Conservation (phyloP, 106 monocot species). For the Acanthochlamys bracteata region DNA sequence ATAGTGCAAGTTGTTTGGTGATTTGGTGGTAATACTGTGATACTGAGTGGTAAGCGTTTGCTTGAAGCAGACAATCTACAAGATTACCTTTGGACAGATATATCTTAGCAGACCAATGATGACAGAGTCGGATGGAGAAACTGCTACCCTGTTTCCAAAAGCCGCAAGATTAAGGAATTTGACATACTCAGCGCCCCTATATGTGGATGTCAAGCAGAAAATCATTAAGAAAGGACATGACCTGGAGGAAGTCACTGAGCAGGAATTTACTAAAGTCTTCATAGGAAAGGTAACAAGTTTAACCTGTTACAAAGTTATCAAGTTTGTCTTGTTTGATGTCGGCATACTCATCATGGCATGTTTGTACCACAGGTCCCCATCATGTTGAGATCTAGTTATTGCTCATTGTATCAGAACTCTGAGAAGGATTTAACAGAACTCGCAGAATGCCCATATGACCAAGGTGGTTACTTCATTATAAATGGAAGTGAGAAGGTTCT, state of each 20-base stretch:
- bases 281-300: conserved; percentile 70
- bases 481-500: conserved; percentile 98
- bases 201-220: conserved; percentile 83
- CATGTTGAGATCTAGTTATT: conserved; percentile 91
- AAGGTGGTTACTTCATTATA: conserved; percentile 94
- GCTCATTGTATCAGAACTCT: conserved; percentile 83
- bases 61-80: conserved; percentile 68
- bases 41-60: neutral
- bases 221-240: conserved; percentile 95
- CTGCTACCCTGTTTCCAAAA: conserved; percentile 85
- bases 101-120: conserved; percentile 97
- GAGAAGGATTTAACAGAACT: conserved; percentile 94
- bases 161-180: conserved; percentile 84
- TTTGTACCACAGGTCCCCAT: conserved; percentile 62
- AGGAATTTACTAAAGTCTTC: conserved; percentile 90
- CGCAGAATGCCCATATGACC: conserved; percentile 94
- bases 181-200: conserved; percentile 87
- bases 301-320: neutral
- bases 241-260: conserved; percentile 85
- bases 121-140: conserved; percentile 95
- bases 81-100: conserved; percentile 95
- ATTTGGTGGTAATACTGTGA: neutral
- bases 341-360: neutral
- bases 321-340: neutral
- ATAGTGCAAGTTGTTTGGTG: no score